Conservation (phyloP, 257 asterid species). For the Mentha longifolia region DNA sequence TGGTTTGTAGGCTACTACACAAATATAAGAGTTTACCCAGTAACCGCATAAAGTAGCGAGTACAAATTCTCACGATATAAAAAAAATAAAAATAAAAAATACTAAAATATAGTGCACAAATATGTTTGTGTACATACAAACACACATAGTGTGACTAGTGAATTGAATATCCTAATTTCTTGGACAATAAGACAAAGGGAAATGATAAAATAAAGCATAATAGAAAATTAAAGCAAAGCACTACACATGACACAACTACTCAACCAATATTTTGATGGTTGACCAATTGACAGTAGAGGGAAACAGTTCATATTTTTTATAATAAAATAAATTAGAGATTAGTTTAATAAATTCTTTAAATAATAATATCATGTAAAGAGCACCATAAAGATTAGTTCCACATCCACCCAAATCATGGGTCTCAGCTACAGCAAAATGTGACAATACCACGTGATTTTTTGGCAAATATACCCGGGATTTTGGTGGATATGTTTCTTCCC, state of each 20-base stretch:
- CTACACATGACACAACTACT: not conserved
- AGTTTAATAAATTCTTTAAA: not conserved
- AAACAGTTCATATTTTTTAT: not conserved
- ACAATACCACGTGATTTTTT: constrained; percentile 39
- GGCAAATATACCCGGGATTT: constrained; percentile 33
- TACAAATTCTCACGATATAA: no score
- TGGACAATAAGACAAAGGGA: not conserved
- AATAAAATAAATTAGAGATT: not conserved
- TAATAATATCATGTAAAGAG: not conserved
- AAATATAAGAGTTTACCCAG: no score
- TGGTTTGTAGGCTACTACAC: no score
- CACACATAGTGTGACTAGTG: no score
- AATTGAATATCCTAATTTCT: not conserved
- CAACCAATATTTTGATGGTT: not conserved
- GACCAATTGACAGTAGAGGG: constrained; percentile 8
- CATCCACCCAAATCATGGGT: constrained; percentile 33
- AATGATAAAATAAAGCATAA: no score
- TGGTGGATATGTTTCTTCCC: constrained; percentile 34
- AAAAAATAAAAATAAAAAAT: no score
- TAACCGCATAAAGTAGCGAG: no score
- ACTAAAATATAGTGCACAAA: no score
- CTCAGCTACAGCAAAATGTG: constrained; percentile 28
- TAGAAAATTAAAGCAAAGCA: not conserved
- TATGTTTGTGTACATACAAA: no score
- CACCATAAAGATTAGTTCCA: constrained; percentile 3